Evolutionary conservation across 108 stramenopile species (phyloP).

Genomic region (Nitzschia inconspicua): DNA sequence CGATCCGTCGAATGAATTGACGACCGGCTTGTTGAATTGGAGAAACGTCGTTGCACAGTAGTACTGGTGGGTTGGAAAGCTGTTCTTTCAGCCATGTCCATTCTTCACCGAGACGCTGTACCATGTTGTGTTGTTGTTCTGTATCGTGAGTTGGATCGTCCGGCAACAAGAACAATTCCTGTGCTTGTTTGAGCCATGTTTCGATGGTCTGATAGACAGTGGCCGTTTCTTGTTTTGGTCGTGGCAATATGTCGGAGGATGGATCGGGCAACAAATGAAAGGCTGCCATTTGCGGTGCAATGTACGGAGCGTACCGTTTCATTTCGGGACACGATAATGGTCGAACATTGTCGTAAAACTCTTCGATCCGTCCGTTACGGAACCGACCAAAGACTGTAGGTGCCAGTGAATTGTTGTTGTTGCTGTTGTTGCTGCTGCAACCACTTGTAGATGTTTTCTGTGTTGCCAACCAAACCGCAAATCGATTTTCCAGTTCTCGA

Average conservation of each 20-base stretch:
- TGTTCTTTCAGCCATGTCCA: slow-evolving; percentile 37
- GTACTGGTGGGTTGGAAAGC: background rate
- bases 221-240: background rate
- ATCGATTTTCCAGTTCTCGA: slow-evolving; percentile 43
- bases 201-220: slow-evolving; percentile 1
- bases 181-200: slow-evolving; percentile 1
- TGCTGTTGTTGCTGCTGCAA: background rate
- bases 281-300: slow-evolving; percentile 41
- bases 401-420: slow-evolving; percentile 12
- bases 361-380: slow-evolving; percentile 70
- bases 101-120: slow-evolving; percentile 14
- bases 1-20: slow-evolving; percentile 35
- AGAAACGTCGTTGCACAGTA: background rate
- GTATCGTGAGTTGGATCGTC: background rate
- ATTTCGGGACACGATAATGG: slow-evolving; percentile 40
- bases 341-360: slow-evolving; percentile 44
- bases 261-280: slow-evolving; percentile 27
- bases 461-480: slow-evolving; percentile 51
- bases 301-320: slow-evolving; percentile 31
- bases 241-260: slow-evolving; percentile 14
- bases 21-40: slow-evolving; percentile 3
- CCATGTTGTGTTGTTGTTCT: background rate
- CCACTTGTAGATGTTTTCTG: no score
- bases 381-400: slow-evolving; percentile 70
- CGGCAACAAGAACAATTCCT: background rate